Evolutionary conservation across 164 flowering plant species (phyloP).

Genomic region (Nymphaea thermarum): DNA sequence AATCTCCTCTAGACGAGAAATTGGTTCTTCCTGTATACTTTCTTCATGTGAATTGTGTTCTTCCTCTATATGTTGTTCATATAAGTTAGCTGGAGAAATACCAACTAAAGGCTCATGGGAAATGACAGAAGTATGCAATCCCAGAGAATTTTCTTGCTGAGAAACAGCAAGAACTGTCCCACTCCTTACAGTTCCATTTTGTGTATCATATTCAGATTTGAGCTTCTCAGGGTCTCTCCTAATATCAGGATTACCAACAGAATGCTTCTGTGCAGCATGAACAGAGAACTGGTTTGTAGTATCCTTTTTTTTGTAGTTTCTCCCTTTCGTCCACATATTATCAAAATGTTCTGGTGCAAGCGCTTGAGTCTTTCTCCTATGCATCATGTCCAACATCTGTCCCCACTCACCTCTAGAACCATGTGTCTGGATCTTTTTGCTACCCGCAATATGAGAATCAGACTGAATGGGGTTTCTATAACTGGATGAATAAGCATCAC

Average conservation of each 20-base stretch:
- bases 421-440: conserved; percentile 21
- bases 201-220: conserved; percentile 12
- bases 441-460: conserved; percentile 19
- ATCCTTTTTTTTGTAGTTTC: conserved; percentile 59
- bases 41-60: conserved; percentile 5
- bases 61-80: conserved; percentile 19
- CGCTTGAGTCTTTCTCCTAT: conserved; percentile 68
- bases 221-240: conserved; percentile 12
- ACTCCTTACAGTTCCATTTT: conserved; percentile 14
- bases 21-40: conserved; percentile 5
- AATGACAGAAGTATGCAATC: too few relatives aligned
- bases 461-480: conserved; percentile 50
- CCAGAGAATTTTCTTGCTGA: not conserved
- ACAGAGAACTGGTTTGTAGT: conserved; percentile 21
- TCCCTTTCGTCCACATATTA: conserved; percentile 95
- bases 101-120: too few relatives aligned
- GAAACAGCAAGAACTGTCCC: conserved; percentile 7
- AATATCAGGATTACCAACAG: conserved; percentile 13
- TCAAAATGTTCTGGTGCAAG: conserved; percentile 97
- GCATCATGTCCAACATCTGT: conserved; percentile 59
- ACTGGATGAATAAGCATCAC: conserved; percentile 53
- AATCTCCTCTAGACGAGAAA: conserved; percentile 23
- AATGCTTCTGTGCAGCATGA: conserved; percentile 20
- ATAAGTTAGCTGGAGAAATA: conserved; percentile 8
- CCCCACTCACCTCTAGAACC: conserved; percentile 87